Conservation (phyloP, 768 basidiomycete genomes). For the Trametes gibbosa region DNA sequence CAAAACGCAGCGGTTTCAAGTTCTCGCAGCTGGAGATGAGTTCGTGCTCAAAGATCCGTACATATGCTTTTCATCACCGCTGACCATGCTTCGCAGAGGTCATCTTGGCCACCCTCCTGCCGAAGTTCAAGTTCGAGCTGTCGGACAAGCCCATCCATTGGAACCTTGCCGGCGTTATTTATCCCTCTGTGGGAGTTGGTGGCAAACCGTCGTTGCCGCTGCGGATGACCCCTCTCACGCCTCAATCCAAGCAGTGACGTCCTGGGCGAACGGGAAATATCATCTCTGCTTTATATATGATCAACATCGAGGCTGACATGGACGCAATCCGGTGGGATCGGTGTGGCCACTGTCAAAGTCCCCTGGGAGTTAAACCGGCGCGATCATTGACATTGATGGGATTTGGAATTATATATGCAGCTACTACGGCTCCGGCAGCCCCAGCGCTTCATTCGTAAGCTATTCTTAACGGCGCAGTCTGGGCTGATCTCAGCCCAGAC, state of each 20-base stretch:
- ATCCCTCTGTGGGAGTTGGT: not conserved
- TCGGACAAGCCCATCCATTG: conserved; percentile 7
- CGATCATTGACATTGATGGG: too few species aligned
- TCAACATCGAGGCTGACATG: too few species aligned
- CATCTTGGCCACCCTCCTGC: conserved; percentile 8
- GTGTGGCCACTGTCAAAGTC: too few species aligned
- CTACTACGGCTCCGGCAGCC: too few species aligned
- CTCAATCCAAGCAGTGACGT: not conserved
- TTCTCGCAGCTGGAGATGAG: not conserved
- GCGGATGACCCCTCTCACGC: not conserved
- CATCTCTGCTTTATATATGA: too few species aligned
- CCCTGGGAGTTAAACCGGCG: too few species aligned
- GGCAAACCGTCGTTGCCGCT: not conserved
- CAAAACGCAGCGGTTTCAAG: not conserved
- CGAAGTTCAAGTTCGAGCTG: conserved; percentile 13
- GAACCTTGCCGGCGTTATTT: not conserved
- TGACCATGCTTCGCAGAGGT: not conserved
- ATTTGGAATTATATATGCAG: too few species aligned
- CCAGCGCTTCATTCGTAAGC: too few species aligned
- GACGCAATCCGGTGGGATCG: too few species aligned
- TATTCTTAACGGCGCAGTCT: too few species aligned
- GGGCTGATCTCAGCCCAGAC: too few species aligned
- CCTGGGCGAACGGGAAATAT: too few species aligned
- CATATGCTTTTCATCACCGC: not conserved
- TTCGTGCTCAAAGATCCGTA: not conserved